These are phyloP conservation scores for Magnolia kwangsiensis DNA, from an alignment of 164 flowering plant genomes.

Conservation along the genomic window DNA sequence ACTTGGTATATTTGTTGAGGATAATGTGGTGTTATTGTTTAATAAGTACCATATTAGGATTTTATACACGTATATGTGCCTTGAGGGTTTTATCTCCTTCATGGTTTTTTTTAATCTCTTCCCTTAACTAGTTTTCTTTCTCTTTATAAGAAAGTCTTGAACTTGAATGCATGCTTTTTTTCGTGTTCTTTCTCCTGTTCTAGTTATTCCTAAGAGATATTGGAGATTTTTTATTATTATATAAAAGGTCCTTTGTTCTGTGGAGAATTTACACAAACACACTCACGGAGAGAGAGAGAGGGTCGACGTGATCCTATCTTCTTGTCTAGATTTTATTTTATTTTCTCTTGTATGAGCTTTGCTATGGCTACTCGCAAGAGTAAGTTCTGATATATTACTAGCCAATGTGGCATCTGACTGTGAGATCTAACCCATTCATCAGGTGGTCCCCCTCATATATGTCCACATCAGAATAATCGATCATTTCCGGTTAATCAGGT, in stretches of 20 bases:
- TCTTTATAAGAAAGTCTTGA: conserved; percentile 5
- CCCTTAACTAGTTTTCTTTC: conserved; percentile 8
- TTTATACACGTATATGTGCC: conserved; percentile 10
- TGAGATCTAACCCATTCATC: no score
- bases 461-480: no score
- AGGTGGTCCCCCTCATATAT: no score
- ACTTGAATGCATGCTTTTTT: neutral
- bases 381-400: no score
- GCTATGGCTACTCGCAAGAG: no score
- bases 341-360: no score
- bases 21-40: conserved; percentile 13
- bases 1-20: conserved; percentile 14
- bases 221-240: neutral
- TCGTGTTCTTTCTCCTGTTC: neutral
- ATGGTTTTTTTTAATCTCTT: conserved; percentile 3
- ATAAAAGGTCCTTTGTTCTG: neutral
- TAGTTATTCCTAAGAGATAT: neutral
- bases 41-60: conserved; percentile 12
- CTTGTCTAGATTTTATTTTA: no score
- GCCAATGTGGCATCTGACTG: no score
- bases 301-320: no score
- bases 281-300: no score
- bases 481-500: no score
- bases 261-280: neutral
- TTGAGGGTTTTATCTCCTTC: conserved; percentile 8